Percentiles rank a stretch among this genome's conserved stretches.
Conservation (phyloP, 23 red algal genomes). For the Chondrus crispus region DNA sequence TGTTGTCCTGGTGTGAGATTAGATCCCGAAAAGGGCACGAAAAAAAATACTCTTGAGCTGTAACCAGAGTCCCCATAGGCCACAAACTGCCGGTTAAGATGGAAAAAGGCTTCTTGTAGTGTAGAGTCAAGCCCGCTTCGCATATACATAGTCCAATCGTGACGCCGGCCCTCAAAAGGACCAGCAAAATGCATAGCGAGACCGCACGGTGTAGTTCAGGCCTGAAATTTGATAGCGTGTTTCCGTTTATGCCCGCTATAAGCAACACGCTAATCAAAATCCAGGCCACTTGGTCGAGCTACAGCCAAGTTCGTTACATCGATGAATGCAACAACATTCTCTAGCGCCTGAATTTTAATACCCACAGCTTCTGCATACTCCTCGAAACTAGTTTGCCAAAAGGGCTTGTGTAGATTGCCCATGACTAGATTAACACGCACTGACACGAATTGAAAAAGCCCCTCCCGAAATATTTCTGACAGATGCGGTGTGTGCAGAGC, state of each 20-base stretch:
- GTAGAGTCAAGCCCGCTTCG: neutral
- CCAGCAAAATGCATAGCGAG: neutral
- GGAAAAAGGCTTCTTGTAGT: neutral
- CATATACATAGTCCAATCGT: constrained; percentile 14
- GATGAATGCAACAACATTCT: constrained; percentile 3
- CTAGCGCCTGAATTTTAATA: neutral
- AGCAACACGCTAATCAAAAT: neutral
- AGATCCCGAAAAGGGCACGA: neutral
- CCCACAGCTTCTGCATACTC: neutral
- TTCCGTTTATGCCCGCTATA: constrained; percentile 48
- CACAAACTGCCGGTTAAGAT: neutral
- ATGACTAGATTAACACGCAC: neutral
- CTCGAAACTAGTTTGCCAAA: neutral
- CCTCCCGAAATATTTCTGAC: constrained; percentile 33
- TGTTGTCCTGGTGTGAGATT: neutral
- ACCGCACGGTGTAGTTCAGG: constrained; percentile 13
- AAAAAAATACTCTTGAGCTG: neutral
- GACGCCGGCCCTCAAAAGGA: constrained; percentile 7
- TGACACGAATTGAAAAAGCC: neutral
- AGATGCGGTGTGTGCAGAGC: neutral
- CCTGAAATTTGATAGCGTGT: constrained; percentile 37
- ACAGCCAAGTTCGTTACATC: neutral
- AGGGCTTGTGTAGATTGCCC: neutral
- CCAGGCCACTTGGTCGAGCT: neutral
- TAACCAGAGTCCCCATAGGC: neutral